Conservation (phyloP, 495 filamentous ascomycete species). For the Amorphotheca resinae region DNA sequence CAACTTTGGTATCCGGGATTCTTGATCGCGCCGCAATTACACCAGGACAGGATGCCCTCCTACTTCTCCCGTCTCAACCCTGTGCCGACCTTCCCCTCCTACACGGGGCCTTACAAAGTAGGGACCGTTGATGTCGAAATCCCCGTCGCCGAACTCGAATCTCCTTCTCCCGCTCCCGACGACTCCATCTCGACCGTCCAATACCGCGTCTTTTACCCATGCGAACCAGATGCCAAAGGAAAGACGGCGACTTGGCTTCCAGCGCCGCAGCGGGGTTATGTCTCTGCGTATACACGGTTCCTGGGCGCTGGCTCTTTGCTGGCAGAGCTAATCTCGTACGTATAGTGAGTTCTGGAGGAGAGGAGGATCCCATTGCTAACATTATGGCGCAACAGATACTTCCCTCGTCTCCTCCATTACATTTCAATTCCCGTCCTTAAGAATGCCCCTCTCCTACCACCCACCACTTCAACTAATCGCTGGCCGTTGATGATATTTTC, state of each 20-base stretch:
- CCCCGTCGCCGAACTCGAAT: slow-evolving; percentile 44
- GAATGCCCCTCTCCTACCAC: slow-evolving; percentile 30
- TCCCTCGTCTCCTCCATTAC: slow-evolving; percentile 55
- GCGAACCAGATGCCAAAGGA: slow-evolving; percentile 27
- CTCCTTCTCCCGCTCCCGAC: slow-evolving; percentile 37
- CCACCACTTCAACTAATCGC: slow-evolving; percentile 24
- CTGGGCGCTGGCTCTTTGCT: slow-evolving; percentile 41
- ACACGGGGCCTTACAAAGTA: slow-evolving; percentile 60
- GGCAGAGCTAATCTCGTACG: slow-evolving; percentile 50
- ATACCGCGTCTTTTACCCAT: slow-evolving; percentile 69
- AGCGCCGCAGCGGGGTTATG: slow-evolving; percentile 52
- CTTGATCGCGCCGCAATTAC: too few relatives aligned
- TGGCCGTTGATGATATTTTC: slow-evolving; percentile 76
- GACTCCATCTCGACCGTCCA: slow-evolving; percentile 48
- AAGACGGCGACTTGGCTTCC: slow-evolving; percentile 53
- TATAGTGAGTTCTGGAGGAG: slow-evolving; percentile 6
- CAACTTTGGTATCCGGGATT: too few relatives aligned
- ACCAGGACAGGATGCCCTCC: too few relatives aligned
- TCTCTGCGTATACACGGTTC: slow-evolving; percentile 57
- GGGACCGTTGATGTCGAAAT: slow-evolving; percentile 67
- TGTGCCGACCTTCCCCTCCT: slow-evolving; percentile 51
- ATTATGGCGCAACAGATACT: slow-evolving; percentile 25
- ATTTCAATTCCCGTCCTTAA: slow-evolving; percentile 44
- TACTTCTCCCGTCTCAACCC: slow-evolving; percentile 35
- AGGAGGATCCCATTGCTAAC: too few relatives aligned